These are phyloP conservation scores for Glarea lozoyensis DNA, from an alignment of 495 filamentous ascomycete species.

Conservation along the genomic window DNA sequence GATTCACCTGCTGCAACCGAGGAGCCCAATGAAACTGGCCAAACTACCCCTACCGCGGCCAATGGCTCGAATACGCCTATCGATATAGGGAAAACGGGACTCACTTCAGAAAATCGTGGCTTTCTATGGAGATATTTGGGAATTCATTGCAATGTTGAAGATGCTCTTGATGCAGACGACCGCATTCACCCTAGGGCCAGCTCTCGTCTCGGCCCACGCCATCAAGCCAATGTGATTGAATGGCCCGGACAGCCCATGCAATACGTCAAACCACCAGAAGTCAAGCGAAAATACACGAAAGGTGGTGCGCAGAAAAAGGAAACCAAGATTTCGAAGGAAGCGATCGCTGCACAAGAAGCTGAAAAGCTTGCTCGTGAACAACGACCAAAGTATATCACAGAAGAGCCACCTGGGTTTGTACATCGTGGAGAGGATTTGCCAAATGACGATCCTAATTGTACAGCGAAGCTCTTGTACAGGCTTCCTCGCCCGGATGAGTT, in stretches of 20 bases:
- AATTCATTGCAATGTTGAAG: conserved; percentile 91
- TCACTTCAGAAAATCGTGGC: conserved; percentile 81
- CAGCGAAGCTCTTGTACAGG: conserved; percentile 49
- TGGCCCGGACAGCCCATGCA: conserved; percentile 84
- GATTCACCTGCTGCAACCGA: conserved; percentile 49
- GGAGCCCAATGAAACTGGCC: conserved; percentile 42
- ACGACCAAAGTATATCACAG: conserved; percentile 86
- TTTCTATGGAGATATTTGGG: conserved; percentile 97
- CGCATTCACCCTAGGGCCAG: conserved; percentile 94
- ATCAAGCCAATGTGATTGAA: conserved; percentile 76
- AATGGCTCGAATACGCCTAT: conserved; percentile 40
- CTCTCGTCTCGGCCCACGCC: conserved; percentile 82
- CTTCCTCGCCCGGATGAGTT: conserved; percentile 43
- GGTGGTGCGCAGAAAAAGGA: conserved; percentile 55
- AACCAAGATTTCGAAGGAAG: conserved; percentile 67
- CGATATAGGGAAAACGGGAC: conserved; percentile 75
- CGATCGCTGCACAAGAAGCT: conserved; percentile 66
- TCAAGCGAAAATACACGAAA: conserved; percentile 68
- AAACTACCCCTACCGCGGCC: conserved; percentile 48
- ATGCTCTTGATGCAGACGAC: conserved; percentile 95
- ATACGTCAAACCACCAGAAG: conserved; percentile 79
- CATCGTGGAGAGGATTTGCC: conserved; percentile 68
- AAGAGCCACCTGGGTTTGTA: conserved; percentile 82
- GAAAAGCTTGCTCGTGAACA: conserved; percentile 69
- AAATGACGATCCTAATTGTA: conserved; percentile 34